Conservation (phyloP, 2,329 filamentous ascomycete genomes). For the Aureobasidium sp. region DNA sequence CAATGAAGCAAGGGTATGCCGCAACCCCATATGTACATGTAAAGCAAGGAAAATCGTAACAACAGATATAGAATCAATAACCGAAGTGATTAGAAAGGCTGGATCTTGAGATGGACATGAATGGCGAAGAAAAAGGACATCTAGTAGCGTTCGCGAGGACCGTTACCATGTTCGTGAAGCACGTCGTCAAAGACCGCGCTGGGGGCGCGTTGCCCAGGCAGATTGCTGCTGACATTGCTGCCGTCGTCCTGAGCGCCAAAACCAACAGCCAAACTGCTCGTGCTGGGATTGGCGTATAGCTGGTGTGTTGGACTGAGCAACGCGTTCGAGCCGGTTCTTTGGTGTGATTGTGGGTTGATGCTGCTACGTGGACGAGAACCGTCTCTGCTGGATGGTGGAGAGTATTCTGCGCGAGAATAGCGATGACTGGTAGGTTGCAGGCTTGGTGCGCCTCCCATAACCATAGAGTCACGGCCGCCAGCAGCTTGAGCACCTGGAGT, state of each 20-base stretch:
- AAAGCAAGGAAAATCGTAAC: not conserved
- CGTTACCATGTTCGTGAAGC: constrained; percentile 62
- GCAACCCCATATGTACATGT: not conserved
- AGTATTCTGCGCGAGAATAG: constrained; percentile 23
- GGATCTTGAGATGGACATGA: not conserved
- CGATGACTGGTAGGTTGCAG: constrained; percentile 26
- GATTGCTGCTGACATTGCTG: constrained; percentile 30
- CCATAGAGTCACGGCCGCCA: constrained; percentile 33
- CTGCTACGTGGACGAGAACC: constrained; percentile 12
- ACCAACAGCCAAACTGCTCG: constrained; percentile 28
- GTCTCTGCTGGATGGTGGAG: constrained; percentile 17
- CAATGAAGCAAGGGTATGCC: not conserved
- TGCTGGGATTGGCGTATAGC: constrained; percentile 29
- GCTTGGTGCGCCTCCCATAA: constrained; percentile 35
- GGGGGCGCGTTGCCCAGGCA: constrained; percentile 65
- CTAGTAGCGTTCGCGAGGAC: constrained; percentile 17
- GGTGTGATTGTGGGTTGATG: not conserved
- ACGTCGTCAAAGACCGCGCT: constrained; percentile 88
- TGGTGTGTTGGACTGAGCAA: not conserved
- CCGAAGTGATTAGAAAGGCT: not conserved
- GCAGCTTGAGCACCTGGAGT: constrained; percentile 51
- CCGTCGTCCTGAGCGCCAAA: constrained; percentile 35
- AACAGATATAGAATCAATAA: not conserved
- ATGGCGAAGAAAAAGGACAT: not conserved
- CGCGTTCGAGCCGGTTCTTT: not conserved